phyloP scores from a whole-genome alignment of 768 basidiomycete genomes.

The Gymnopilus junonius region DNA sequence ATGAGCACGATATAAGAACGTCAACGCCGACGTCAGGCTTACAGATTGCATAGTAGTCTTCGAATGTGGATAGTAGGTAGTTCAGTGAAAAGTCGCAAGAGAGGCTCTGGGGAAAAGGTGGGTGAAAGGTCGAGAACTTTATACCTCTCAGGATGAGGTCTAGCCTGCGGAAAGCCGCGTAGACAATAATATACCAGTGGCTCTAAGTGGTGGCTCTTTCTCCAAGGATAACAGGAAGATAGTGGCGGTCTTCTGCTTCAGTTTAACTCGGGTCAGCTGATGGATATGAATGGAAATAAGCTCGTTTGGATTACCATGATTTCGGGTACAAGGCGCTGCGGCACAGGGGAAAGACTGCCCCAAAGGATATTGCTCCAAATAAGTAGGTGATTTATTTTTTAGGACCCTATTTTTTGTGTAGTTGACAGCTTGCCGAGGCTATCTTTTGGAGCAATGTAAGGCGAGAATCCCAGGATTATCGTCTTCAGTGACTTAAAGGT shows the following conservation, averaged over 20 bases:
- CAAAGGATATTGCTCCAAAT: not conserved
- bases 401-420: not conserved
- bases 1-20: not conserved
- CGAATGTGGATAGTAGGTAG: not conserved
- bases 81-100: not conserved
- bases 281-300: not conserved
- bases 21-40: conserved; percentile 4
- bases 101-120: not conserved
- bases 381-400: not conserved
- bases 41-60: conserved; percentile 16
- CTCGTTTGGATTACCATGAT: not conserved
- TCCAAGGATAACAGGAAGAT: not conserved
- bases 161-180: not conserved
- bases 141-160: not conserved
- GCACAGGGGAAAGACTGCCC: not conserved
- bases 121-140: not conserved
- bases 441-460: not conserved
- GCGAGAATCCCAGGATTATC: not conserved
- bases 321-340: not conserved
- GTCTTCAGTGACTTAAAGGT: not conserved
- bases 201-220: not conserved
- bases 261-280: not conserved
- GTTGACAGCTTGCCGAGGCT: not conserved
- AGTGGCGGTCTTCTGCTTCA: not conserved
- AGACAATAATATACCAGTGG: not conserved